These are phyloP conservation scores for Flaveria trinervia DNA, from an alignment of 129 eudicot genomes.

Conservation along the genomic window DNA sequence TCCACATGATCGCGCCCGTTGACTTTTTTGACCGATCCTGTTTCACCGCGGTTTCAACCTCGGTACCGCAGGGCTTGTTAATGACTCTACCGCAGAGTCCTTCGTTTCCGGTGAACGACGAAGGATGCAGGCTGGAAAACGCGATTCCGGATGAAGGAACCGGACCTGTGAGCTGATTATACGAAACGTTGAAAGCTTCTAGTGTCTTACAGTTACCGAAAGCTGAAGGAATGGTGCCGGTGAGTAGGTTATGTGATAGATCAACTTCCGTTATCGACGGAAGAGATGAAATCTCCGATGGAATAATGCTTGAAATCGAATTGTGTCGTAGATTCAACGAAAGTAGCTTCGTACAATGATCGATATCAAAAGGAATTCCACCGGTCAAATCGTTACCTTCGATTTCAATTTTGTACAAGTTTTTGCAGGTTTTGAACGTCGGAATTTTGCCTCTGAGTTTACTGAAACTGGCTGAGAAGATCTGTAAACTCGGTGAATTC, in stretches of 20 bases:
- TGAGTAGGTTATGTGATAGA: slow-evolving; percentile 64
- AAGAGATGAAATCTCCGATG: slow-evolving; percentile 85
- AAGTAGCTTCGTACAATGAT: slow-evolving; percentile 77
- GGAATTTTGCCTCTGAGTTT: slow-evolving; percentile 66
- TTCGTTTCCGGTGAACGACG: slow-evolving; percentile 83
- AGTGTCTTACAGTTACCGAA: slow-evolving; percentile 67
- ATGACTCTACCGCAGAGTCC: slow-evolving; percentile 77
- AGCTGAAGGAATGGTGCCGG: slow-evolving; percentile 73
- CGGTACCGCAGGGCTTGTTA: slow-evolving; percentile 56
- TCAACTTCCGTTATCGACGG: slow-evolving; percentile 83
- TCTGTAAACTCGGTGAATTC: slow-evolving; percentile 75
- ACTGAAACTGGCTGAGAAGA: slow-evolving; percentile 55
- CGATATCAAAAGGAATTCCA: slow-evolving; percentile 82
- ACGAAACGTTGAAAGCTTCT: slow-evolving; percentile 84
- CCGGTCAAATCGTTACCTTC: slow-evolving; percentile 84
- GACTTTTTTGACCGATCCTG: slow-evolving; percentile 46
- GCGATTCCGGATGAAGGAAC: slow-evolving; percentile 60
- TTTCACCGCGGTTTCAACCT: slow-evolving; percentile 24
- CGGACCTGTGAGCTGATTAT: slow-evolving; percentile 77
- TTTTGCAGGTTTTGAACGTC: slow-evolving; percentile 61
- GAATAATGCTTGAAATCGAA: slow-evolving; percentile 76
- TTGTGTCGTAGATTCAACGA: slow-evolving; percentile 53
- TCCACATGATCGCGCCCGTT: slow-evolving; percentile 86
- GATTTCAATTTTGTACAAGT: slow-evolving; percentile 72
- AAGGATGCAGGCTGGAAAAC: slow-evolving; percentile 70